These are phyloP conservation scores for Penicillium psychrofluorescens DNA, from an alignment of 495 filamentous ascomycete species.

Conservation along the genomic window DNA sequence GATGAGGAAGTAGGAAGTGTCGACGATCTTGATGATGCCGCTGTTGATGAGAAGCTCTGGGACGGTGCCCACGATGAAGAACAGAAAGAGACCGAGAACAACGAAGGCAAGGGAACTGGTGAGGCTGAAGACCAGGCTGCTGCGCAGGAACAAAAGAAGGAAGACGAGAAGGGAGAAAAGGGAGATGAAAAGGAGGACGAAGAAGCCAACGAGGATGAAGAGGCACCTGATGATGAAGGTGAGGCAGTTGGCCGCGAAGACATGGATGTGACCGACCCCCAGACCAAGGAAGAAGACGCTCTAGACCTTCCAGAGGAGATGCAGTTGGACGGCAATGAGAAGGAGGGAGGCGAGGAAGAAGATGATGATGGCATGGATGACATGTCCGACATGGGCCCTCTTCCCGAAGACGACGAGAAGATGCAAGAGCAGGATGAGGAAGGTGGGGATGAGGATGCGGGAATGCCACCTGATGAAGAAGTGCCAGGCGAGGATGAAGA, in stretches of 20 bases:
- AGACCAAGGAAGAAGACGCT: constrained; percentile 64
- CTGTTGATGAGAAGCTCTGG: constrained; percentile 98
- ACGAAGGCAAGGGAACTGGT: constrained; percentile 56
- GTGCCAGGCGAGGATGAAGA: constrained; percentile 29
- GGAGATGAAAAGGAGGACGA: constrained; percentile 42
- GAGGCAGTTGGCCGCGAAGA: constrained; percentile 54
- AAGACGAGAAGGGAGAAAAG: constrained; percentile 33
- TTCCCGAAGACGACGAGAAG: constrained; percentile 37
- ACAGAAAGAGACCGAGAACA: constrained; percentile 76
- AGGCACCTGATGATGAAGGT: constrained; percentile 51
- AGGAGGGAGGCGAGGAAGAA: constrained; percentile 53
- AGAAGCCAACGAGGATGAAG: constrained; percentile 50
- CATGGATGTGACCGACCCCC: constrained; percentile 58
- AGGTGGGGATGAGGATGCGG: constrained; percentile 29
- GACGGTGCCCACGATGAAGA: constrained; percentile 72
- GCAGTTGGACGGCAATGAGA: constrained; percentile 58
- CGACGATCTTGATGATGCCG: constrained; percentile 77
- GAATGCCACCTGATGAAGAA: constrained; percentile 33
- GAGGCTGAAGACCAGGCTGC: constrained; percentile 60
- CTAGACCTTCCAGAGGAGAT: constrained; percentile 65
- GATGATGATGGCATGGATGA: constrained; percentile 69
- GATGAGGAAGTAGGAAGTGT: constrained; percentile 88
- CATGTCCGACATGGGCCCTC: constrained; percentile 59
- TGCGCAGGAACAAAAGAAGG: constrained; percentile 49
- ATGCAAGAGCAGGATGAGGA: constrained; percentile 27